Base-by-base conservation (phyloP, 2,329 filamentous ascomycete species). In the Emergomyces africanus region DNA sequence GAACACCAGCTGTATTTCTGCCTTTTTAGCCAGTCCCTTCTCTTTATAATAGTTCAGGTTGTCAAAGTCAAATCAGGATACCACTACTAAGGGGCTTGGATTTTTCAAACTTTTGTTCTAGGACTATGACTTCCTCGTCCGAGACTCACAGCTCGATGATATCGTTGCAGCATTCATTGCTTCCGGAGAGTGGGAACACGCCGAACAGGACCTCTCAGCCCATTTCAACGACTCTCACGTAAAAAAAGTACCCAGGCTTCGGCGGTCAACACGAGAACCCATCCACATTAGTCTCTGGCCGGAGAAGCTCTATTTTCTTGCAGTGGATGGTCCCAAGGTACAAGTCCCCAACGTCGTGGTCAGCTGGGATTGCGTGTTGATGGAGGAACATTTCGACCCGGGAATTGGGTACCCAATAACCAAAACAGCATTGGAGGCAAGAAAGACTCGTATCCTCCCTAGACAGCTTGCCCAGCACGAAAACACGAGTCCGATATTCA, bases 291-390 rank as follows among this genome's bases (percentile, higher is more conserved):
- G 48, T n/a, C 57, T 58, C 35, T 44, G 57, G 57, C 48, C 48
- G 6, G 57, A 58, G 53, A 58, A 58, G 25, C 25, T 58, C 20
- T 58, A 58, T 35, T 58, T 53, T 37, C 46, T 58, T 33, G 44
- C 48, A 4, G 57, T 58, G 8, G 48, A 58, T 53, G 42, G 42
- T 5, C 30, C 42, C 14, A 37, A 44, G 12, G 25, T 33, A 5
- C 57, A 50, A 14, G 57, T 58, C n/a, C 48, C 57, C 46, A 53
- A 58, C n/a, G 48, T 53, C 12, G 48, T 53, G 5, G 37, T 20
- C 35, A 28, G 39, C 23, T 58, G 28, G 46, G 46, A 58, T 42
- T 53, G 25, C 9, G 44, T 42, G 25, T 48, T 53, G 33, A 53
- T 53, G 25, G 42, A 58, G 10, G 48, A 53, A 20, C 12, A 39